Base-by-base conservation (phyloP, 768 basidiomycete genomes). In the Serendipita sp. region DNA sequence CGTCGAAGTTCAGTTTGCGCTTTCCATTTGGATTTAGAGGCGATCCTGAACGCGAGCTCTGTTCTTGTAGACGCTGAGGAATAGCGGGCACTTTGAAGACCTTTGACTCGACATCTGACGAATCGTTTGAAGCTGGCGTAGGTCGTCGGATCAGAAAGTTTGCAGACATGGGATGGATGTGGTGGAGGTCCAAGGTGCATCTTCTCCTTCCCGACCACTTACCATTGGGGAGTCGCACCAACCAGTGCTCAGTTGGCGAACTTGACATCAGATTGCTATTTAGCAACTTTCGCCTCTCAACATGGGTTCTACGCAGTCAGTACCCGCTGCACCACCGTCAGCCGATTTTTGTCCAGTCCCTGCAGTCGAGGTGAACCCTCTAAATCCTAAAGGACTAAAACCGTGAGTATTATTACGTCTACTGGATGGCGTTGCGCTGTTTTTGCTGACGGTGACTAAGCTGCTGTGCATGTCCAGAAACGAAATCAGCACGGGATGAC, bases 391-490 rank as follows among this genome's bases (percentile, higher is more conserved):
- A 69, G 93, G 93, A n/a, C 74, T 96, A 61, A 99, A 98, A 72
- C 88, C 95, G 95, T 96, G 71, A 64, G 90, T 76, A 16, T 7
- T 22, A 22, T 17, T 34, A 33, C 31, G 30, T 20, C 17, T n/a
- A 45, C 7, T 28, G 22, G 20, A 28, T 24, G 42, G 34, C 26
- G 42, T 42, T 3, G 50, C n/a, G 11, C 51, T 16, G 28, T 28
- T n/a, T 17, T 60, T 60, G 28, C 26, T 42, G 58, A 61, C 42
- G 34, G 14, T 38, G 16, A 24, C 38, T 22, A 65, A 98, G 95
- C 68, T 98, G 95, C 68, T 97, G 95, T 70, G 95, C 94, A 44
- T 98, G 95, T 70, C 93, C 92, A 1, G 80, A 91, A 68, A 95
- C 93, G 2, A 98, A 98, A 72, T 81, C 85, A 1, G 80, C 79